Percentiles rank a stretch among this genome's conserved stretches.
These are phyloP conservation scores for Hymenoscyphus infarciens DNA, from an alignment of 2,329 filamentous ascomycete species.

Conservation along the genomic window DNA sequence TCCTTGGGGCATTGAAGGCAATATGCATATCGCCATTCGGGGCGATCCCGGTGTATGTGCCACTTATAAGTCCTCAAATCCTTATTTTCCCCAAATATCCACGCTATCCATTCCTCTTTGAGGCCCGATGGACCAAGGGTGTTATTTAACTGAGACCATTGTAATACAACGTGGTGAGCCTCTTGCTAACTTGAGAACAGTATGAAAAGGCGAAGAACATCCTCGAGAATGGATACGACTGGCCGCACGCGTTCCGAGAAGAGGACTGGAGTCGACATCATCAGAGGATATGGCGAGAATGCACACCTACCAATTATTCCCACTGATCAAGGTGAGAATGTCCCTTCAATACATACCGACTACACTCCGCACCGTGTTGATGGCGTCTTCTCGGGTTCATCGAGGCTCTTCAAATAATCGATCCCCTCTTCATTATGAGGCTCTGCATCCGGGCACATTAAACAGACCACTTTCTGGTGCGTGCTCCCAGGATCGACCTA, in stretches of 20 bases:
- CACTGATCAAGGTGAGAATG: not conserved
- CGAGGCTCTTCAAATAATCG: too few species aligned
- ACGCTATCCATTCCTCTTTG: not conserved
- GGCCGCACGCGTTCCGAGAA: conserved; percentile 5
- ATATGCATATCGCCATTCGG: not conserved
- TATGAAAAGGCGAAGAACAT: conserved; percentile 8
- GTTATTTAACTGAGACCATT: not conserved
- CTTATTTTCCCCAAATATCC: too few species aligned
- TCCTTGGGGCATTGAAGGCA: conserved; percentile 2
- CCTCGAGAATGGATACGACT: conserved; percentile 7
- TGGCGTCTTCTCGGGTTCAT: not conserved
- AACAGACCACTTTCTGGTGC: not conserved
- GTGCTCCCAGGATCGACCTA: not conserved
- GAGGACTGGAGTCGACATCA: conserved; percentile 9
- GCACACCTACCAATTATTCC: conserved; percentile 1
- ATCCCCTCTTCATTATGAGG: not conserved
- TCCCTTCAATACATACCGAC: too few species aligned
- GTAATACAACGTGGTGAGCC: not conserved
- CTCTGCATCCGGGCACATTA: not conserved
- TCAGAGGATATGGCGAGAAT: conserved; percentile 11
- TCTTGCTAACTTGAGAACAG: not conserved
- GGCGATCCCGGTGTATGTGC: conserved; percentile 3
- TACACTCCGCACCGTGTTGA: too few species aligned
- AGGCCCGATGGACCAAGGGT: not conserved
- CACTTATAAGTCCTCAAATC: not conserved